Conservation (phyloP, 805 yeast species). For the Saccharomycopsis fodiens region DNA sequence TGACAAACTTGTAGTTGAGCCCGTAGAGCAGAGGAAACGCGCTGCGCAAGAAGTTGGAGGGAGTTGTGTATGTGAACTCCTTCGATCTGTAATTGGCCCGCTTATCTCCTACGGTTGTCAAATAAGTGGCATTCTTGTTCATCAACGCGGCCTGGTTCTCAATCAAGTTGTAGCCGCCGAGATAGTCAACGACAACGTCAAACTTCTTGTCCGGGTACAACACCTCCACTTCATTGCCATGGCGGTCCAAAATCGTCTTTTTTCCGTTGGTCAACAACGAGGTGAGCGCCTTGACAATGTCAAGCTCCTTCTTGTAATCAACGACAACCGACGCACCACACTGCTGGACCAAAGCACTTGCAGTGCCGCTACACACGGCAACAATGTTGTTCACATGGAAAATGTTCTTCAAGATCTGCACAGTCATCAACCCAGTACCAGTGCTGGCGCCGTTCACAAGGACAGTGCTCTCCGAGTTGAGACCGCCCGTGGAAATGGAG, state of each 20-base stretch:
- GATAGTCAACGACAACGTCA: conserved; percentile 61
- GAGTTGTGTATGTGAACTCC: conserved; percentile 9
- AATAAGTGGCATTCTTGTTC: conserved; percentile 35
- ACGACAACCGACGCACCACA: conserved; percentile 48
- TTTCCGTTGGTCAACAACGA: conserved; percentile 26
- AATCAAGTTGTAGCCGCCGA: conserved; percentile 57
- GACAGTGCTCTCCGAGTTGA: conserved; percentile 40
- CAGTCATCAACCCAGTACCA: conserved; percentile 56
- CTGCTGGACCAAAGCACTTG: conserved; percentile 34
- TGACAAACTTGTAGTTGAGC: conserved; percentile 30
- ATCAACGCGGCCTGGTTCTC: conserved; percentile 9
- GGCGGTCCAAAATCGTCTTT: conserved; percentile 19
- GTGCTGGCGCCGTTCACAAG: conserved; percentile 74
- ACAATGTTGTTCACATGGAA: conserved; percentile 48
- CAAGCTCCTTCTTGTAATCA: conserved; percentile 36
- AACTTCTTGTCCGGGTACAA: conserved; percentile 38
- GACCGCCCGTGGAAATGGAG: conserved; percentile 24
- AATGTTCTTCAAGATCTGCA: conserved; percentile 49
- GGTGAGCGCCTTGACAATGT: conserved; percentile 22
- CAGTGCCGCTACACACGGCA: conserved; percentile 48
- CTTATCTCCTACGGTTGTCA: conserved; percentile 58
- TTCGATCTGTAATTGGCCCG: conserved; percentile 31
- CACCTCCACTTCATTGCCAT: conserved; percentile 23
- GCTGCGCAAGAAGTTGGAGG: conserved; percentile 25
- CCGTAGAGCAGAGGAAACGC: conserved; percentile 30